Evolutionary conservation across 768 basidiomycete species (phyloP).

Genomic region (Mycena amicta): DNA sequence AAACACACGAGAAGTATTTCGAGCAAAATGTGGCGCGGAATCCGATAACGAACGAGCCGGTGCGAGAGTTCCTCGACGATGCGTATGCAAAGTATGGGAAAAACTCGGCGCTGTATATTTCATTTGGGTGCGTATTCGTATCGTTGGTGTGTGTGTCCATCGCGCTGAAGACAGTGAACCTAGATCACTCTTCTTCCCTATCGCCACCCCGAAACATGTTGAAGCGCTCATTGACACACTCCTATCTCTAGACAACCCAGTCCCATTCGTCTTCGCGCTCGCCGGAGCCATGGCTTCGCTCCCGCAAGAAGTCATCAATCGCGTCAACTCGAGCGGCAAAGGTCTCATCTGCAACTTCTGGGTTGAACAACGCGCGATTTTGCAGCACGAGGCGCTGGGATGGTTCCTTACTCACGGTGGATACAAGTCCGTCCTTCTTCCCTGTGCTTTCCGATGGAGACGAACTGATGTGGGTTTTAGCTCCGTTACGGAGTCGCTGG

Average conservation of each 20-base stretch:
- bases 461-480: too few species aligned
- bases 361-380: too few species aligned
- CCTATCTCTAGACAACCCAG: background rate
- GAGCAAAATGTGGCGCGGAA: background rate
- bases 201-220: slow-evolving; percentile 8
- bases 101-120: slow-evolving; percentile 16
- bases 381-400: too few species aligned
- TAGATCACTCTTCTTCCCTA: slow-evolving; percentile 15
- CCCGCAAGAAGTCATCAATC: too few species aligned
- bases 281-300: too few species aligned
- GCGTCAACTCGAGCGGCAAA: too few species aligned
- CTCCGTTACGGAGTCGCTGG: too few species aligned
- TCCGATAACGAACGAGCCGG: background rate
- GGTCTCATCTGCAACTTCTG: too few species aligned
- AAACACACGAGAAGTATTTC: background rate
- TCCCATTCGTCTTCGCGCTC: slow-evolving; percentile 18
- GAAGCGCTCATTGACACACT: slow-evolving; percentile 14
- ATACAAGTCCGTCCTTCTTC: too few species aligned
- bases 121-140: slow-evolving; percentile 7
- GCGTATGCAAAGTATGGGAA: slow-evolving; percentile 3
- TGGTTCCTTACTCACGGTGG: too few species aligned
- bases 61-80: slow-evolving; percentile 5
- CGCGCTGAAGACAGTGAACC: too few species aligned
- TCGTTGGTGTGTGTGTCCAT: background rate
- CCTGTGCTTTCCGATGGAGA: too few species aligned